phyloP scores from a whole-genome alignment of 139 green algal genomes.

The Astrephomene gubernaculifera region DNA sequence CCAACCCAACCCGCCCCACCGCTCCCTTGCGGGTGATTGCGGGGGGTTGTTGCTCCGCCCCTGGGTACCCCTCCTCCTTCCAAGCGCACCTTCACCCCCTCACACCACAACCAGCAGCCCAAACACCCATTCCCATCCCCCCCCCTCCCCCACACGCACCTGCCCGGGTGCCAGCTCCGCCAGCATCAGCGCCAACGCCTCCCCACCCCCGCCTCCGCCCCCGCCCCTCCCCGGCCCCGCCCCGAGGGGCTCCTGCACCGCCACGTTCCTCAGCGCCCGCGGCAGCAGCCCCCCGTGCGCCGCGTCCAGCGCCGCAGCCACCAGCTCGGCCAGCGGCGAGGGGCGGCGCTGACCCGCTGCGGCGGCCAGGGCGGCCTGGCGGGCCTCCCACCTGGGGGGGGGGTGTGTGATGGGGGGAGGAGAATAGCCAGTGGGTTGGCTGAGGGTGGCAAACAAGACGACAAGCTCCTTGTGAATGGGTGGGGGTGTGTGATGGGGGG shows the following conservation, averaged over 20 bases:
- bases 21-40: no score
- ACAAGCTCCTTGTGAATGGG: no score
- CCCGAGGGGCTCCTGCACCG: background rate
- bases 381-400: constrained; percentile 3
- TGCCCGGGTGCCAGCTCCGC: background rate
- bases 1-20: no score
- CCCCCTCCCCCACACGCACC: background rate
- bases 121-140: no score
- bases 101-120: no score
- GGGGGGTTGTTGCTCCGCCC: no score
- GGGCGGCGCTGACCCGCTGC: background rate
- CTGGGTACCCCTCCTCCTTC: no score
- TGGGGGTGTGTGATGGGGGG: no score
- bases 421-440: background rate
- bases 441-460: no score
- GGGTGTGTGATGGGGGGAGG: no score
- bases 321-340: background rate
- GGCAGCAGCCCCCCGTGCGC: background rate
- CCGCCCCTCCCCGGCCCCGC: background rate
- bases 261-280: background rate
- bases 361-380: background rate
- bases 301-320: constrained; percentile 4
- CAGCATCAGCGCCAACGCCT: background rate
- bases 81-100: no score
- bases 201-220: no score